These are phyloP conservation scores for Coniochaeta ligniaria DNA, from an alignment of 2,329 filamentous ascomycete genomes.

Conservation along the genomic window DNA sequence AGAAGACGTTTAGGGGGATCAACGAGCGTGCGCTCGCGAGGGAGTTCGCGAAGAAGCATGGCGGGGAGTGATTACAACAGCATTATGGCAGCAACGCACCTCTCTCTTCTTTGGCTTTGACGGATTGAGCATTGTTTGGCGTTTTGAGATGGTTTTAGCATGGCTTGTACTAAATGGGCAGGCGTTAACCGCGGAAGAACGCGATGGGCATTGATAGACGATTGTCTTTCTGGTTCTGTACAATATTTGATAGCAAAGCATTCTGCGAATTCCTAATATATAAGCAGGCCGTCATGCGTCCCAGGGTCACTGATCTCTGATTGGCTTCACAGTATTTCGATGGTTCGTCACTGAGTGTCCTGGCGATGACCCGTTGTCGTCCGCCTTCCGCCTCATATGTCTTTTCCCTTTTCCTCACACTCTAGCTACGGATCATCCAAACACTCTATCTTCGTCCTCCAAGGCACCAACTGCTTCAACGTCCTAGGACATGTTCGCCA, in stretches of 20 bases:
- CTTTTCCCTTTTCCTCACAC: too few relatives aligned
- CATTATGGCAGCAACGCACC: background rate
- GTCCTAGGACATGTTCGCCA: too few relatives aligned
- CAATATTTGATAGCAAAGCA: background rate
- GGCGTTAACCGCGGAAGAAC: background rate
- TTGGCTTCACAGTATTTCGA: too few relatives aligned
- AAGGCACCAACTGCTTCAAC: too few relatives aligned
- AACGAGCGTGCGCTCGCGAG: constrained; percentile 45
- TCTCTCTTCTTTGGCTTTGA: background rate
- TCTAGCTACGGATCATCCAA: too few relatives aligned
- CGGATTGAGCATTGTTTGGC: background rate
- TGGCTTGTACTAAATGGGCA: background rate
- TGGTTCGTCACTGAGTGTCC: too few relatives aligned
- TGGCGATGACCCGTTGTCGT: too few relatives aligned
- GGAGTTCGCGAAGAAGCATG: background rate
- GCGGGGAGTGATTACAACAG: background rate
- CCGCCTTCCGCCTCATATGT: too few relatives aligned
- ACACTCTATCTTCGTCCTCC: too few relatives aligned
- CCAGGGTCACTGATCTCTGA: too few relatives aligned
- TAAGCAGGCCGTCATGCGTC: background rate
- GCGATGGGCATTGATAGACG: background rate
- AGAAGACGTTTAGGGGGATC: constrained; percentile 71
- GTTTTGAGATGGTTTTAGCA: background rate
- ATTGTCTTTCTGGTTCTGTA: background rate
- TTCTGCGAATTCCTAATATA: background rate